Evolutionary conservation across 495 filamentous ascomycete genomes (phyloP), one percentile per base, ranked within the genome.

Genomic region (Tuber microsphaerosporum): DNA sequence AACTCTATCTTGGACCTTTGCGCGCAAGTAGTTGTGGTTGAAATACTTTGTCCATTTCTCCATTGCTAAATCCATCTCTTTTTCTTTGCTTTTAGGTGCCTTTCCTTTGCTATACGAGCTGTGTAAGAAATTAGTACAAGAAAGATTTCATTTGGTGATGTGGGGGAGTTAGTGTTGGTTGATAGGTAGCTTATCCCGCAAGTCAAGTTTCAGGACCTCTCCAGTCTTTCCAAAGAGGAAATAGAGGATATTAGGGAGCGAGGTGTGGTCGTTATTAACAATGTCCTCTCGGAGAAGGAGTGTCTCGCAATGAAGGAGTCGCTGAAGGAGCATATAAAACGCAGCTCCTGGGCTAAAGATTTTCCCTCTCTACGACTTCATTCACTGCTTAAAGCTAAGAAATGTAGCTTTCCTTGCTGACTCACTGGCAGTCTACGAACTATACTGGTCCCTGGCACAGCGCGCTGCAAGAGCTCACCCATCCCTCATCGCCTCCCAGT

Each of bases 371-470:
- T 37, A 37, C 34, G 34, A 37, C 34, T 37, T 71, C 12, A 10
- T 69, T 44, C 41, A 22, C 31, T 19, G 2, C 3, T 42, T 12
- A 19, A 9, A 42, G 86, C 87, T 75, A 84, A 89, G 41, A 56
- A 79, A 84, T 34, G 75, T 82, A 88, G 86, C 88, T 46, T 87
- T 88, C 79, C 84, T 86, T 74, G 75, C 86, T 68, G 65, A 85
- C 71, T 71, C 85, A 83, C 93, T 93, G 0, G 90, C 93, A 71
- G 93, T 97, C 7, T 94, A 90, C 80, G 94, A 97, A 82, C 85
- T 97, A 4, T 97, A 97, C 85, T 97, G 94, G 94, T 91, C 91
- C 1, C 88, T 89, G 12, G 85, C 90, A 7, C 93, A 97, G 80
- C 85, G 92, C 43, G 87, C 89, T 65, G 93, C 94, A 19, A 88